phyloP scores from a whole-genome alignment of 2,329 filamentous ascomycete genomes.

The Shiraia bambusicola region DNA sequence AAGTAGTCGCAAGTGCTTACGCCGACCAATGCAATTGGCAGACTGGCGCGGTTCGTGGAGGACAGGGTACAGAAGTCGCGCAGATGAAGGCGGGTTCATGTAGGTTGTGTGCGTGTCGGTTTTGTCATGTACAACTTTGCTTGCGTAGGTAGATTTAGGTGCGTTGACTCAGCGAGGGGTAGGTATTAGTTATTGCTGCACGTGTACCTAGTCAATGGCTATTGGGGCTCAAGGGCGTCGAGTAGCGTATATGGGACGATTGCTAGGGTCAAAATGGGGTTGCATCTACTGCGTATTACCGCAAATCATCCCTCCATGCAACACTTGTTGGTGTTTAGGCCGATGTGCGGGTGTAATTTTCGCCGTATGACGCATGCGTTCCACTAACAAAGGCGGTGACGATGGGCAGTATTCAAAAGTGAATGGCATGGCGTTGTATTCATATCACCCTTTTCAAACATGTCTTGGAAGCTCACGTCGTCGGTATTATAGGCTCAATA shows the following conservation, averaged over 20 bases:
- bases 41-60: constrained; percentile 10
- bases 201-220: constrained; percentile 25
- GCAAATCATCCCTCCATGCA: constrained; percentile 3
- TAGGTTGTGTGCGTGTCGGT: constrained; percentile 35
- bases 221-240: constrained; percentile 5
- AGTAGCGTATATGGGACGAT: not conserved
- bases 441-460: no score
- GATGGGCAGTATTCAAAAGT: no score
- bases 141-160: constrained; percentile 11
- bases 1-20: constrained; percentile 26
- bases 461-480: no score
- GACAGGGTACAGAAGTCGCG: constrained; percentile 16
- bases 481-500: no score
- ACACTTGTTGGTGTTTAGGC: constrained; percentile 6
- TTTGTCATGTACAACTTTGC: constrained; percentile 33
- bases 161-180: constrained; percentile 34
- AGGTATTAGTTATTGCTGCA: no score
- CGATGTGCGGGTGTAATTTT: constrained; percentile 19
- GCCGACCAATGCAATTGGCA: constrained; percentile 29
- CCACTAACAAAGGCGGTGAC: no score
- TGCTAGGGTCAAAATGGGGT: constrained; percentile 1
- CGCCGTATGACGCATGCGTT: constrained; percentile 16
- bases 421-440: no score
- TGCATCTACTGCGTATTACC: constrained; percentile 1
- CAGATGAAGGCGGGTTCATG: constrained; percentile 20